Evolutionary conservation across 2,329 filamentous ascomycete genomes (phyloP).

Genomic region (Aspergillus terreus): DNA sequence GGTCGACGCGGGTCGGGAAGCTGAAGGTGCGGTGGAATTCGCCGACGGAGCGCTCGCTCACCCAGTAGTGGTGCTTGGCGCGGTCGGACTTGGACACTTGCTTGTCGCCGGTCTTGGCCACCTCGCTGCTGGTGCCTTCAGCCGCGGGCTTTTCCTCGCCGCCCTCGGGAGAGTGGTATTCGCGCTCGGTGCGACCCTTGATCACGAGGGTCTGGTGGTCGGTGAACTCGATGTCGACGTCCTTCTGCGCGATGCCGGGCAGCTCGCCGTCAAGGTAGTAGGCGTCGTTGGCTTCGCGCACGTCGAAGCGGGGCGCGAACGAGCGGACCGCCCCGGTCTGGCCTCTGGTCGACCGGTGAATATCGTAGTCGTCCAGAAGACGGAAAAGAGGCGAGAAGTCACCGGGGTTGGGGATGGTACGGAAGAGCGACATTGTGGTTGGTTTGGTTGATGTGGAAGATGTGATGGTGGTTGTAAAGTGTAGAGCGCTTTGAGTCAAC

Average conservation of each 20-base stretch:
- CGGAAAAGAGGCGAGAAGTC: slow-evolving; percentile 45
- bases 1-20: slow-evolving; percentile 56
- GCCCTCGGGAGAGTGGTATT: slow-evolving; percentile 28
- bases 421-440: slow-evolving; percentile 34
- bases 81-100: slow-evolving; percentile 2
- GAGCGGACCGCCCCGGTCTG: slow-evolving; percentile 19
- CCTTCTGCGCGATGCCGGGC: slow-evolving; percentile 45
- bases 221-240: slow-evolving; percentile 45
- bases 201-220: slow-evolving; percentile 46
- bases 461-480: not conserved
- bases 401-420: slow-evolving; percentile 22
- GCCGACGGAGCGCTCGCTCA: slow-evolving; percentile 56
- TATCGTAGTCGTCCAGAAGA: slow-evolving; percentile 44
- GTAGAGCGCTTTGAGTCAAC: not conserved
- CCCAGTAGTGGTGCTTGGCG: slow-evolving; percentile 51
- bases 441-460: not conserved
- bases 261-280: slow-evolving; percentile 49
- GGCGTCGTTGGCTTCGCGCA: slow-evolving; percentile 40
- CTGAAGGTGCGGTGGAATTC: slow-evolving; percentile 57
- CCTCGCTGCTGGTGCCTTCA: slow-evolving; percentile 18
- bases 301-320: slow-evolving; percentile 46
- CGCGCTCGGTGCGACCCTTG: slow-evolving; percentile 40
- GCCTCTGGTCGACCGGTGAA: slow-evolving; percentile 28
- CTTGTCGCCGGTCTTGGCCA: slow-evolving; percentile 26
- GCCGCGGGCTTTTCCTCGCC: slow-evolving; percentile 42